Conservation (phyloP, 2,329 filamentous ascomycete genomes). For the Ophiostoma ips region DNA sequence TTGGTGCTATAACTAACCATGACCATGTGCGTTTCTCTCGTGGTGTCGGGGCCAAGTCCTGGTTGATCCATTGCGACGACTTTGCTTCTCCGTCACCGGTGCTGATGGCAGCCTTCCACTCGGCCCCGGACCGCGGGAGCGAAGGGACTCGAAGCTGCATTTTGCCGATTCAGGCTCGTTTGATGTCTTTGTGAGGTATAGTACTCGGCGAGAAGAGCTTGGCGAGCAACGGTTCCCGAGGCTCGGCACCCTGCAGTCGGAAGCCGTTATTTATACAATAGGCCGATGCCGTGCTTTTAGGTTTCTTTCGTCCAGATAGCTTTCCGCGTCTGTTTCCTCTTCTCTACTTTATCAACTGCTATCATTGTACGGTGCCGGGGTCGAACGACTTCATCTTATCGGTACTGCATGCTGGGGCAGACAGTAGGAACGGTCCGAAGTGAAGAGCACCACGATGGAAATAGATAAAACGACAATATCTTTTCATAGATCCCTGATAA, state of each 20-base stretch:
- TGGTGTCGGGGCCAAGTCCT: constrained; percentile 8
- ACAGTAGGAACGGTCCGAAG: background rate
- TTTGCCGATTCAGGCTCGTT: too few relatives aligned
- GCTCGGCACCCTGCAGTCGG: too few relatives aligned
- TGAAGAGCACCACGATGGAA: background rate
- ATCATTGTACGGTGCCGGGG: background rate
- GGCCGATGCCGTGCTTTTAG: background rate
- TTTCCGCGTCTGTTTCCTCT: too few relatives aligned
- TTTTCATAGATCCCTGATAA: too few relatives aligned
- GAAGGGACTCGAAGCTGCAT: constrained; percentile 1
- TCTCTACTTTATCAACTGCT: background rate
- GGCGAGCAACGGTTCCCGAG: too few relatives aligned
- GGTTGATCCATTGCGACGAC: constrained; percentile 11
- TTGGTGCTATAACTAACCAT: background rate
- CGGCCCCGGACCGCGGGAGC: constrained; percentile 4
- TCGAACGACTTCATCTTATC: background rate
- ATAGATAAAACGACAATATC: background rate
- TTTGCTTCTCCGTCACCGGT: constrained; percentile 2
- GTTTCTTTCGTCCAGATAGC: background rate
- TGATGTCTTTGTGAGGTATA: too few relatives aligned
- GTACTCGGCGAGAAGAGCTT: too few relatives aligned
- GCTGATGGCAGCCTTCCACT: constrained; percentile 7
- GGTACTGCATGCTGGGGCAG: background rate
- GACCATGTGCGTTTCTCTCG: constrained; percentile 5
- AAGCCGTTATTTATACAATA: background rate